Evolutionary conservation across 2,329 filamentous ascomycete species (phyloP), one percentile per base, ranked within the genome.

Genomic region (Curvularia verruculosa): DNA sequence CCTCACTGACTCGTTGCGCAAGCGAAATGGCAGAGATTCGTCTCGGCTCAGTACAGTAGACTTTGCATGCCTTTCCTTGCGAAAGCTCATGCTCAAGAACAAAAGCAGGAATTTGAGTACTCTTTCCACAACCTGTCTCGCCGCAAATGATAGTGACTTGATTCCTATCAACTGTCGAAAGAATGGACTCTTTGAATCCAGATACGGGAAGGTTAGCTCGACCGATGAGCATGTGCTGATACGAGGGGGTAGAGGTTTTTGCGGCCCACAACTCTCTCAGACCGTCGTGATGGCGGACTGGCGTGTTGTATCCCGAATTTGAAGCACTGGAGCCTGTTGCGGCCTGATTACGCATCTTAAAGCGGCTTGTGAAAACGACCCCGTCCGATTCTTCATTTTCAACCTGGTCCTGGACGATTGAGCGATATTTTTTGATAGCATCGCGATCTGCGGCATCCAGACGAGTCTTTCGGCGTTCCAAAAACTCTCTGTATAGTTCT

Each of bases 91-190:
- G 87, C 75, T 99, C 95, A 7, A 99, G 81, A 52, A 99, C 85
- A 72, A 96, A 98, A 0, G 93, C 89, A 5, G 95, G 95, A n/a
- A 97, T 89, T 70, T 99, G 95, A 0, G 95, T 99, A 76, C 92
- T 97, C 81, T 99, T 99, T 63, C 95, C 95, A 74, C 90, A 97
- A 65, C 95, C 95, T 2, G 95, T 99, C 78, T 99, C 95, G 73
- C 95, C 95, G 73, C 94, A 98, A 28, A 99, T 86, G 58, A 99
- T 97, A 9, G 95, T 88, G 9, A 96, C 89, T 69, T 95, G 93
- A 63, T 96, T 85, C 21, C 85, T 82, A 45, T 91, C 88, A 28
- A 99, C 88, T 1, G 90, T 85, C 24, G 86, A 82, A 12, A 98
- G 79, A 7, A 97, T 92, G 48, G 91, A 84, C 12, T 90, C 81